Evolutionary conservation across 2,329 filamentous ascomycete species (phyloP).

Genomic region (Helminthosporium solani): DNA sequence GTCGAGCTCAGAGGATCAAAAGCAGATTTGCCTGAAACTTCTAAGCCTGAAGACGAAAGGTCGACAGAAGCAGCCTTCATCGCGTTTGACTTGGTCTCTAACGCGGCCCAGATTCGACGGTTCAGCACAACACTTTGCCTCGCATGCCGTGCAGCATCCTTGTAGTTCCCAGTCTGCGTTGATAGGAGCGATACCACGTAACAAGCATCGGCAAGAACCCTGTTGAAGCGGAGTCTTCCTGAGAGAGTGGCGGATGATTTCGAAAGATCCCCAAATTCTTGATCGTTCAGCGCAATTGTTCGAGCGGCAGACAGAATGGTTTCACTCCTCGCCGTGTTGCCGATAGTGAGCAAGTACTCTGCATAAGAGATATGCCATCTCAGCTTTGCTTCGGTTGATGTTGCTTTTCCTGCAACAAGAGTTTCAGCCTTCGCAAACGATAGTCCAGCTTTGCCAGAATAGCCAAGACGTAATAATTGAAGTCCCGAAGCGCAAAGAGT

Average conservation of each 20-base stretch:
- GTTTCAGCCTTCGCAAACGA: constrained; percentile 61
- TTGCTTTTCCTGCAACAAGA: constrained; percentile 44
- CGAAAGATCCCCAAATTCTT: constrained; percentile 29
- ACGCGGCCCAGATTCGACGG: constrained; percentile 53
- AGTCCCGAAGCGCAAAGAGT: constrained; percentile 51
- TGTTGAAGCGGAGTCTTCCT: constrained; percentile 46
- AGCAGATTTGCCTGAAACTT: constrained; percentile 16
- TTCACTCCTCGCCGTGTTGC: constrained; percentile 59
- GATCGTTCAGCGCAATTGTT: constrained; percentile 29
- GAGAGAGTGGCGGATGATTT: constrained; percentile 36
- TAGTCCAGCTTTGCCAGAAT: constrained; percentile 58
- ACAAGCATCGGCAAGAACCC: constrained; percentile 59
- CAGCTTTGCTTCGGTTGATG: constrained; percentile 50
- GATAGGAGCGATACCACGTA: constrained; percentile 66
- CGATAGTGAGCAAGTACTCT: constrained; percentile 70
- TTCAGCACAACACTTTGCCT: constrained; percentile 53
- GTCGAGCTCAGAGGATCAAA: constrained; percentile 33
- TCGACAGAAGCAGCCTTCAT: constrained; percentile 18
- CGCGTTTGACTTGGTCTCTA: constrained; percentile 45
- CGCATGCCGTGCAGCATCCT: constrained; percentile 50
- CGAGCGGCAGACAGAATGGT: constrained; percentile 33
- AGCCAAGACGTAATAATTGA: constrained; percentile 61
- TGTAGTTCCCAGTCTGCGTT: constrained; percentile 55
- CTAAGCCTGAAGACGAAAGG: constrained; percentile 16
- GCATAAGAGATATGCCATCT: constrained; percentile 69